These are phyloP conservation scores for Amauroascus verrucosus DNA, from an alignment of 2,329 filamentous ascomycete species.

Conservation along the genomic window DNA sequence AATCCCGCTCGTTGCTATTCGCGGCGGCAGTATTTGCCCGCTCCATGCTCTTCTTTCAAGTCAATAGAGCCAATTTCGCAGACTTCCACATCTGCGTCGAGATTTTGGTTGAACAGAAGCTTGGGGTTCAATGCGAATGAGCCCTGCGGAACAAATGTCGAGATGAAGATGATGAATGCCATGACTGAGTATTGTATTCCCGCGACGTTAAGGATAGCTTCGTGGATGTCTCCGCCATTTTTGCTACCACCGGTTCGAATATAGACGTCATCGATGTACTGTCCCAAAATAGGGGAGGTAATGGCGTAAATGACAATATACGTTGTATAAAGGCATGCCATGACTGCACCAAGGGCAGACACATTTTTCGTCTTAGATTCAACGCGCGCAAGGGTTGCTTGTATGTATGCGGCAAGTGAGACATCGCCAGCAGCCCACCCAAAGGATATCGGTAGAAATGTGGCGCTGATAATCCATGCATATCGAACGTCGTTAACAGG, in stretches of 20 bases:
- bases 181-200: slow-evolving; percentile 43
- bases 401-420: slow-evolving; percentile 43
- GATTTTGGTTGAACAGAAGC: slow-evolving; percentile 17
- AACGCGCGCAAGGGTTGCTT: slow-evolving; percentile 40
- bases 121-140: slow-evolving; percentile 36
- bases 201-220: slow-evolving; percentile 36
- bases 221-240: slow-evolving; percentile 28
- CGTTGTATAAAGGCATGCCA: slow-evolving; percentile 43
- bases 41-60: slow-evolving; percentile 12
- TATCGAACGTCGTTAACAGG: slow-evolving; percentile 32
- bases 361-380: slow-evolving; percentile 39
- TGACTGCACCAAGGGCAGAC: slow-evolving; percentile 42
- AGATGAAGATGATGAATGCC: slow-evolving; percentile 32
- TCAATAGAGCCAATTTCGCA: slow-evolving; percentile 14
- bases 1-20: slow-evolving; percentile 1
- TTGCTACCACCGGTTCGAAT: slow-evolving; percentile 21
- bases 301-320: slow-evolving; percentile 43
- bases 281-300: slow-evolving; percentile 36
- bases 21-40: neutral
- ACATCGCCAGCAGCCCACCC: slow-evolving; percentile 46
- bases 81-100: slow-evolving; percentile 16
- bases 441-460: slow-evolving; percentile 40
- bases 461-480: slow-evolving; percentile 40
- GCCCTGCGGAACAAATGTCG: slow-evolving; percentile 41
- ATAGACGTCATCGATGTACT: slow-evolving; percentile 38